Evolutionary conservation across 2,329 filamentous ascomycete genomes (phyloP), one percentile per base, ranked within the genome.

Genomic region (Calonectria multiphialidica): DNA sequence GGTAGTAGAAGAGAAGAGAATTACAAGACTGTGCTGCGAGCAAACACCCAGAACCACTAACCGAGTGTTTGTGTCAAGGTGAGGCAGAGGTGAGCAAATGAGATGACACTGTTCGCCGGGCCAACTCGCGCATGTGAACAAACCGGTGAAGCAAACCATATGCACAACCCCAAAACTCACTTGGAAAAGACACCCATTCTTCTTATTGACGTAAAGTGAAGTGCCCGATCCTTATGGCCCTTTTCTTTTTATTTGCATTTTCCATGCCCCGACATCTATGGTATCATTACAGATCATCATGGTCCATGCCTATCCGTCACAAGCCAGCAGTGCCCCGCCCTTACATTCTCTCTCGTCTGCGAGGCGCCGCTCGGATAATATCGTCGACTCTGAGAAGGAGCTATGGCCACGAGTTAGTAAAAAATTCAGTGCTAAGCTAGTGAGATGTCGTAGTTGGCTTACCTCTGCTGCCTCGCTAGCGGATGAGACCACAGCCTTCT

Each of bases 401-500:
- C 94, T 96, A 78, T n/a, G 40, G 8, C 18, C 25, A 25, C 13
- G 16, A 25, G 77, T 82, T 77, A 83, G 80, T 64, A 15, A 63
- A 37, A 18, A 10, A 47, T 42, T 42, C 18, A 16, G 3, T 47
- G 16, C n/a, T 23, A 47, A 21, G 4, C 16, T 12, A 47, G 21
- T 9, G n/a, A 12, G 10, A 21, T 13, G 8, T 25, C 30, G 16
- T 59, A 28, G 42, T 25, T 49, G 49, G 83, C 92, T 87, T 88
- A 97, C 95, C 90, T 99, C 97, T 76, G 97, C 96, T 74, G 97
- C 97, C 86, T 99, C 97, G 71, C 95, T 97, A 25, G 97, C 97
- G 73, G 95, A 98, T 66, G 94, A 97, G 64, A 99, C 97, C 67
- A 99, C 97, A n/a, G 97, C 97, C 83, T 92, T 93, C 91, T 99